Evolutionary conservation across 2,329 filamentous ascomycete species (phyloP).

Genomic region (Hypoxylon rubiginosum): DNA sequence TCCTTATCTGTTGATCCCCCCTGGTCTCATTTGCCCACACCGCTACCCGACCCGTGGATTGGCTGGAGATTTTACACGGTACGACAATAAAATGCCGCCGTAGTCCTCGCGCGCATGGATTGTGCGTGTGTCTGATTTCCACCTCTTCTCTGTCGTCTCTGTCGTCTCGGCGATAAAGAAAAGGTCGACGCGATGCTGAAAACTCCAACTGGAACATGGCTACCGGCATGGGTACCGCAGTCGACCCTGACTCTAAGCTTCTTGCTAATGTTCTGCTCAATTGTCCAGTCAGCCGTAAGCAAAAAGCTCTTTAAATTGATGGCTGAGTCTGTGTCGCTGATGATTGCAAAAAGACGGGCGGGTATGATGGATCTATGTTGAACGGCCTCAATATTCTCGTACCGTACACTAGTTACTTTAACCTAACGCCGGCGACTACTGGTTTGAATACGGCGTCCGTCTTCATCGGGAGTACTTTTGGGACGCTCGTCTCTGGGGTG

Average conservation of each 20-base stretch:
- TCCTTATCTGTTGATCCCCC: conserved; percentile 20
- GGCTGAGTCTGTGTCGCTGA: conserved; percentile 9
- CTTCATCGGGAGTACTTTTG: conserved; percentile 66
- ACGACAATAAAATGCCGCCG: conserved; percentile 10
- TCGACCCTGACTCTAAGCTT: conserved; percentile 56
- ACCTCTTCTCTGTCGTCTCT: neutral
- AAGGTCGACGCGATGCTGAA: conserved; percentile 50
- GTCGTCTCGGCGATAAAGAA: neutral
- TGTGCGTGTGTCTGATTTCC: conserved; percentile 2
- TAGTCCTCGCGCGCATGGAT: conserved; percentile 5
- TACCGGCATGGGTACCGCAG: conserved; percentile 62
- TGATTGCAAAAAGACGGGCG: conserved; percentile 40
- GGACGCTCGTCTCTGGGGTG: conserved; percentile 58
- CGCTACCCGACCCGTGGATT: conserved; percentile 8
- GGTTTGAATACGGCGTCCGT: conserved; percentile 68
- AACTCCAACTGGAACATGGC: conserved; percentile 59
- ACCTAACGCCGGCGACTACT: conserved; percentile 64
- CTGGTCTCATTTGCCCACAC: conserved; percentile 12
- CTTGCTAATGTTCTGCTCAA: conserved; percentile 59
- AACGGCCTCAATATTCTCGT: conserved; percentile 71
- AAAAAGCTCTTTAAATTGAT: neutral
- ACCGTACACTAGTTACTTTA: conserved; percentile 68
- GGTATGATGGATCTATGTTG: conserved; percentile 66
- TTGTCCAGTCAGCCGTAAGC: conserved; percentile 59
- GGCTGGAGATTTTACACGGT: conserved; percentile 6